Base-by-base conservation (phyloP, 331 rosid species). In the Pyracantha coccinea region DNA sequence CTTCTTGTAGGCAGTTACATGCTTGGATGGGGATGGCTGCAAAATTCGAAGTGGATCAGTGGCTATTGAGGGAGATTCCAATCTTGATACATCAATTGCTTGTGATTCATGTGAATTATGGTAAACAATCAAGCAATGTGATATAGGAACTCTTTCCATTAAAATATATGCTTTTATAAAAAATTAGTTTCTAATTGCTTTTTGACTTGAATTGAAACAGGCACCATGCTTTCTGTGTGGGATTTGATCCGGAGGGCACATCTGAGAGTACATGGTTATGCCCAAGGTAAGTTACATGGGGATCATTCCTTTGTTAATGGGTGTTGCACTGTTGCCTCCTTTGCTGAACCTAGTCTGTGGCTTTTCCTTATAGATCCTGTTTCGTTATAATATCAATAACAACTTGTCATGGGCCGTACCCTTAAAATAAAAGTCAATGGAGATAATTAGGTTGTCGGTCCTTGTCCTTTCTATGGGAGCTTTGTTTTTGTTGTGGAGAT, bases 191-290 rank as follows among this genome's bases (percentile, higher is more conserved):
- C 41, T 66, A 74, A 73, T 79, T 77, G 68, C 70, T 76, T 54
- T 73, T 83, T 71, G 68, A 66, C 68, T 61, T 77, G 66, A 78
- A 64, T 75, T 75, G 72, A 65, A 68, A 76, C 87, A 94, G 99
- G 99, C 92, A 94, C 77, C 99, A 94, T 76, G 99, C 99, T 74
- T 92, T 90, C 79, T 94, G 97, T 83, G 97, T 92, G 88, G 97
- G 93, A 70, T 94, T 92, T 85, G 97, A 94, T 89, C 72, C 96
- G 33, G 99, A 92, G 75, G 83, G 77, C 75, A 81, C 97, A 62
- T 87, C 91, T 32, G 99, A 92, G 52, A 82, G 75, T 74, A 89
- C 93, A 47, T 94, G 99, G 99, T 84, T 94, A 86, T 94, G 99
- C 91, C 99, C 99, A 41, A 90, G 97, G 99, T 92, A 81, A 79